Evolutionary conservation across 495 filamentous ascomycete genomes (phyloP), one percentile per base, ranked within the genome.

Genomic region (Neurospora pannonica): DNA sequence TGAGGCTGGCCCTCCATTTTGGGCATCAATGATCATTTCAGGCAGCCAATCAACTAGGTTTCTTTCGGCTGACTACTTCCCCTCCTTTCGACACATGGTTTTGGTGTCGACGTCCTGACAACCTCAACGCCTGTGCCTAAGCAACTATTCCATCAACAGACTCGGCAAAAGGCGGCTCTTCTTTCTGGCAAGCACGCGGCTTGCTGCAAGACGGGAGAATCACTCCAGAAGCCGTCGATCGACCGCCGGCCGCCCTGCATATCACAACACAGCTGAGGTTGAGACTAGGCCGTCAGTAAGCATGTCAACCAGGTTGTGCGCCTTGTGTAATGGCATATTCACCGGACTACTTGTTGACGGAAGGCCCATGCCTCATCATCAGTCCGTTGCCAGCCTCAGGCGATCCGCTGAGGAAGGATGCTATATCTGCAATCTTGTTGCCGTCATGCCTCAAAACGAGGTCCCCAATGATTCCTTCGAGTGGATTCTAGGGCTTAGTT

Each of bases 391-490:
- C 54, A 9, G 13, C 1, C 15, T 67, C 28, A 34, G 31, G 54
- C 54, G 54, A 8, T 31, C 54, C 28, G 54, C 15, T 36, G 28
- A 67, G 15, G 11, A 19, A 9, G 54, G 28, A 67, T 67, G 54
- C 54, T 67, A 17, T 67, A 67, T 67, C 13, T 67, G 28, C 15
- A 19, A 9, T 4, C 0, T 4, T 31, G 15, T 19, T 62, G 28
- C 28, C 5, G 46, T 3, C 46, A 15, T 6, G 5, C 5, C 0
- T 15, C 2, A 34, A 28, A 0, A 1, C 46, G 0, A 6, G 0
- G 2, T 28, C 10, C 7, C 0, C 11, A 2, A 42, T 19, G 39
- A 13, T 38, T 11, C 38, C 10, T 40, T 40, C 39, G 4, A 17
- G 15, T 40, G 39, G 39, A 1, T 0, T 17, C 38, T 39, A 39